Conservation (phyloP, 2,329 filamentous ascomycete genomes). For the Penicillium sp. region DNA sequence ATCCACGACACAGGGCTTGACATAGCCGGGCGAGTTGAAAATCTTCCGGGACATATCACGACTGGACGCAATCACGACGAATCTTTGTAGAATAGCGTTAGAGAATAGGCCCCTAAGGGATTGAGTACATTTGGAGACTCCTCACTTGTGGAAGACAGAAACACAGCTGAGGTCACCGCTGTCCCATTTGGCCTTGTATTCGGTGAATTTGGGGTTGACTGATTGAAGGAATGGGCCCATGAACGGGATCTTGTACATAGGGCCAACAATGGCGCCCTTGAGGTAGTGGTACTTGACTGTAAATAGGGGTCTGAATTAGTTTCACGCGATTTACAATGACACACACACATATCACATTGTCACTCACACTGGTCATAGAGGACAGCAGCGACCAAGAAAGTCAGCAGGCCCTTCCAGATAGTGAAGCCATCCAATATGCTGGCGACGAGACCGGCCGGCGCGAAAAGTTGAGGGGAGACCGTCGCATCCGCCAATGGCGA, state of each 20-base stretch:
- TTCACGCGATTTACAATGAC: slow-evolving; percentile 1
- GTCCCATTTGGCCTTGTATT: slow-evolving; percentile 89
- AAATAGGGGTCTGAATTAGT: slow-evolving; percentile 15
- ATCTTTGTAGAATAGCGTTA: slow-evolving; percentile 54
- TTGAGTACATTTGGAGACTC: neutral
- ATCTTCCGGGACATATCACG: slow-evolving; percentile 95
- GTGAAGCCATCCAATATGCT: slow-evolving; percentile 58
- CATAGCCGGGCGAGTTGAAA: slow-evolving; percentile 87
- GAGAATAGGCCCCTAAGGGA: neutral
- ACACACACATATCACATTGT: neutral
- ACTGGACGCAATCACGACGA: slow-evolving; percentile 93
- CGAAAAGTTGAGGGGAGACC: slow-evolving; percentile 54
- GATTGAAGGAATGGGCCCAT: slow-evolving; percentile 96
- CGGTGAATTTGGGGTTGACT: slow-evolving; percentile 83
- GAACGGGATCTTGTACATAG: slow-evolving; percentile 74
- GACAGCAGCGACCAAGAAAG: slow-evolving; percentile 67
- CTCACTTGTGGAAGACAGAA: slow-evolving; percentile 97
- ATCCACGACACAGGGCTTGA: slow-evolving; percentile 96
- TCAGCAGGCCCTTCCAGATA: slow-evolving; percentile 66
- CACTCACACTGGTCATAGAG: slow-evolving; percentile 86
- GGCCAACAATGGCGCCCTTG: slow-evolving; percentile 74
- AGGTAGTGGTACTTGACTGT: slow-evolving; percentile 71
- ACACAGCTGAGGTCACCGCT: slow-evolving; percentile 93
- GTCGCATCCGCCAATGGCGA: slow-evolving; percentile 66
- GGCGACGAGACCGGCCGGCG: slow-evolving; percentile 50